Conservation (phyloP, 768 basidiomycete species). For the Postia placenta region DNA sequence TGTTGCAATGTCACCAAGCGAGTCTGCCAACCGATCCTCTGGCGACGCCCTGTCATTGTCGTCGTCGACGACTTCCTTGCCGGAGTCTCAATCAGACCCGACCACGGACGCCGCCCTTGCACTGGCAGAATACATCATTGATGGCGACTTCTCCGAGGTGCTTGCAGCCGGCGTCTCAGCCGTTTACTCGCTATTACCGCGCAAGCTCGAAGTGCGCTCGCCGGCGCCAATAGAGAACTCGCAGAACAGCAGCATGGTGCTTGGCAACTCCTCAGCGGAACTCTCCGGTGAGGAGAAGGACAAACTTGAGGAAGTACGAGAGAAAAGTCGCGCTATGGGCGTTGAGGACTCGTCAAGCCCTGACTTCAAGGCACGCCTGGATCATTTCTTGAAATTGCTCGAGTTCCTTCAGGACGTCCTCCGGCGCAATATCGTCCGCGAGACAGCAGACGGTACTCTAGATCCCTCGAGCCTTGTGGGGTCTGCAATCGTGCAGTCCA, state of each 20-base stretch:
- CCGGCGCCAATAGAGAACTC: constrained; percentile 33
- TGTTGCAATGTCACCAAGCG: constrained; percentile 85
- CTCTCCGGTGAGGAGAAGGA: constrained; percentile 49
- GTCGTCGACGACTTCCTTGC: constrained; percentile 22
- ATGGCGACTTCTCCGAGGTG: constrained; percentile 98
- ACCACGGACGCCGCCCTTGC: constrained; percentile 81
- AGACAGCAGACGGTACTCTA: constrained; percentile 32
- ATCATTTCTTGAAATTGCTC: constrained; percentile 85
- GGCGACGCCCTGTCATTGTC: constrained; percentile 25
- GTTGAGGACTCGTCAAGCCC: constrained; percentile 70
- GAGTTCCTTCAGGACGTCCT: constrained; percentile 91
- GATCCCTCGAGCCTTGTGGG: constrained; percentile 68
- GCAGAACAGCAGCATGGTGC: constrained; percentile 55
- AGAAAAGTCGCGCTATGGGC: constrained; percentile 53
- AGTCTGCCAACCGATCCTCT: constrained; percentile 35
- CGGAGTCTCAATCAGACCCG: constrained; percentile 31
- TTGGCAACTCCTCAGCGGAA: constrained; percentile 57
- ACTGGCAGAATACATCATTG: constrained; percentile 87
- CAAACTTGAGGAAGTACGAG: constrained; percentile 38
- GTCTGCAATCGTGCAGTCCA: constrained; percentile 74
- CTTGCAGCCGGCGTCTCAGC: constrained; percentile 90
- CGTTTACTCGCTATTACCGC: constrained; percentile 86
- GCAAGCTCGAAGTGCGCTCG: constrained; percentile 70
- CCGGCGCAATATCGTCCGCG: constrained; percentile 50
- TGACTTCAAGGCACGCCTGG: constrained; percentile 75